These are phyloP conservation scores for Talaromyces sp. DNA, from an alignment of 2,329 filamentous ascomycete species.

Conservation along the genomic window DNA sequence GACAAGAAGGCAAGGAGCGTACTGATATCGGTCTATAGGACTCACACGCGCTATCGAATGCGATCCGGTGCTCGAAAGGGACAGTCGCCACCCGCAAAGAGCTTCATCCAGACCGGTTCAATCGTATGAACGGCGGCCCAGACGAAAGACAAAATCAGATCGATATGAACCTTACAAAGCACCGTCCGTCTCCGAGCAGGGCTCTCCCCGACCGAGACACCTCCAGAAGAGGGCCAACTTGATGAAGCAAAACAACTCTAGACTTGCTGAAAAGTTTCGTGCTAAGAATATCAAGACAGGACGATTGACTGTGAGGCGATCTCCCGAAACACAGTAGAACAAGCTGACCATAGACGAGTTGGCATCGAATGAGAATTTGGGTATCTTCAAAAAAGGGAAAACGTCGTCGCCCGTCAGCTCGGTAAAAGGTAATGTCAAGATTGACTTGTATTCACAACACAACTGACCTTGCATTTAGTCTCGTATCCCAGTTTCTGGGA, in stretches of 20 bases:
- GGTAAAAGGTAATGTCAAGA: conserved; percentile 20
- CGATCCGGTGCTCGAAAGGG: background rate
- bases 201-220: background rate
- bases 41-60: background rate
- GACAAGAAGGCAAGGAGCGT: background rate
- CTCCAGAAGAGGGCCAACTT: conserved; percentile 25
- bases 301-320: conserved; percentile 51
- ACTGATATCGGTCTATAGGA: background rate
- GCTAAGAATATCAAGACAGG: conserved; percentile 53
- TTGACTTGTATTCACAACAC: background rate
- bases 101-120: background rate
- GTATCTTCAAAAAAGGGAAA: conserved; percentile 38
- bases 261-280: conserved; percentile 54
- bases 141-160: conserved; percentile 56
- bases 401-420: conserved; percentile 31
- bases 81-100: background rate
- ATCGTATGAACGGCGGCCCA: conserved; percentile 50
- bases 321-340: background rate
- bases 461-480: conserved; percentile 1
- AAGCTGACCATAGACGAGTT: conserved; percentile 24
- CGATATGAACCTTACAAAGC: conserved; percentile 50
- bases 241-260: conserved; percentile 32
- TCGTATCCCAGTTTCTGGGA: conserved; percentile 16
- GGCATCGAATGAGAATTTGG: conserved; percentile 23
- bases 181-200: background rate